Conservation (phyloP, 2,329 filamentous ascomycete genomes). For the Cytospora chrysosperma region DNA sequence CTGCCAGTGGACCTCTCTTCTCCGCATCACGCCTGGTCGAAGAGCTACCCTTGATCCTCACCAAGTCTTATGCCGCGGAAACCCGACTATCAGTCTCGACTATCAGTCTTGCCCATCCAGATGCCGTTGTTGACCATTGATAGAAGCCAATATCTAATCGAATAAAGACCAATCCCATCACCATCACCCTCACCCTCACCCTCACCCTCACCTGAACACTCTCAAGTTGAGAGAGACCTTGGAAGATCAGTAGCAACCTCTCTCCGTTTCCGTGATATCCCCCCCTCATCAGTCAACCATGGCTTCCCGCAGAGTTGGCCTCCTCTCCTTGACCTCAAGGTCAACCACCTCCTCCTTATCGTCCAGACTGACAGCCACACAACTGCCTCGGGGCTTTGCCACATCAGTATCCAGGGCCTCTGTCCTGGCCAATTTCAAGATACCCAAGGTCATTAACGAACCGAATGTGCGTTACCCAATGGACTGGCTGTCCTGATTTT, state of each 20-base stretch:
- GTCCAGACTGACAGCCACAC: constrained; percentile 6
- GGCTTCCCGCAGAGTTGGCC: constrained; percentile 21
- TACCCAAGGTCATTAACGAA: constrained; percentile 85
- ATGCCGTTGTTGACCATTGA: not conserved
- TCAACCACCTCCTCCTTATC: constrained; percentile 15
- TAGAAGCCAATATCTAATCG: too few relatives aligned
- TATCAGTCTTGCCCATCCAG: too few relatives aligned
- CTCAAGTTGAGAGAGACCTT: not conserved
- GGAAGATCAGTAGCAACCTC: not conserved
- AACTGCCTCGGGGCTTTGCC: constrained; percentile 28
- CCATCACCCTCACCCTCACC: not conserved
- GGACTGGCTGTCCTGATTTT: too few relatives aligned
- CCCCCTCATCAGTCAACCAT: not conserved
- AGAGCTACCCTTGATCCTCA: constrained; percentile 17
- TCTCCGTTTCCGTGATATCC: constrained; percentile 10
- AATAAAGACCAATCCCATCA: constrained; percentile 1
- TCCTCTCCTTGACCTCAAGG: constrained; percentile 16
- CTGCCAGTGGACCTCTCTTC: not conserved
- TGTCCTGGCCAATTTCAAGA: constrained; percentile 80
- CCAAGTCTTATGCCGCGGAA: constrained; percentile 7
- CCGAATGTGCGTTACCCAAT: constrained; percentile 90
- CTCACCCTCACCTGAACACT: not conserved
- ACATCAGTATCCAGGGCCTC: constrained; percentile 40
- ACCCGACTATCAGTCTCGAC: not conserved
- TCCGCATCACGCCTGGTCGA: constrained; percentile 16